Evolutionary conservation across 164 flowering plant species (phyloP), one percentile per base, ranked within the genome.

Genomic region (Magnolia officinalis): DNA sequence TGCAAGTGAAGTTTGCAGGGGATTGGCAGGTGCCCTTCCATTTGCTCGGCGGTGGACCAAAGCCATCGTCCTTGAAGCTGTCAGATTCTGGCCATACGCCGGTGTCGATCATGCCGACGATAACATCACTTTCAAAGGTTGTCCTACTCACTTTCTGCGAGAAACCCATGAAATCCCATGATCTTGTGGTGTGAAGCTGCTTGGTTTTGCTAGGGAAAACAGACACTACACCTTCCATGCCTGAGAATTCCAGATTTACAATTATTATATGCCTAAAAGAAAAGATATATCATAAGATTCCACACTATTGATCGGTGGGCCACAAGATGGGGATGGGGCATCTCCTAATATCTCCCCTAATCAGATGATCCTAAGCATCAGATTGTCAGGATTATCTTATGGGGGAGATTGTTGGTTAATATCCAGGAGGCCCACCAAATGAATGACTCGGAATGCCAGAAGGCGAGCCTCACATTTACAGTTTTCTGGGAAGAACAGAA

Each of bases 81-180:
- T 73, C 78, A 2, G 89, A 85, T 58, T 89, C 90, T 0, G 89
- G 89, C 91, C 91, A 88, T 1, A 85, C 76, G n/a, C 92, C 94
- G 0, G 85, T 67, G 76, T 88, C 93, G 10, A 90, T 37, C 8
- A 90, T 79, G 1, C 88, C 93, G 4, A 90, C 50, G 16, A 90
- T 74, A 20, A 86, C 76, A 51, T 88, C 87, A 16, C 85, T 84
- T 73, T 83, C 87, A 0, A 59, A 26, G 0, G 70, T 21, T 55
- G 64, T 24, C 67, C 84, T 75, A 0, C 29, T 19, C 19, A 80
- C 83, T 16, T 73, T 72, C 67, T 77, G 59, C 5, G 77, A 29
- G 21, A 85, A 82, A 1, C 88, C 86, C 61, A 88, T 75, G 75
- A 84, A 89, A 19, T 88, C 86, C 90, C 90, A 88, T 8, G 90